These are phyloP conservation scores for Medicago lupulina DNA, from an alignment of 306 rosid species.

Conservation along the genomic window DNA sequence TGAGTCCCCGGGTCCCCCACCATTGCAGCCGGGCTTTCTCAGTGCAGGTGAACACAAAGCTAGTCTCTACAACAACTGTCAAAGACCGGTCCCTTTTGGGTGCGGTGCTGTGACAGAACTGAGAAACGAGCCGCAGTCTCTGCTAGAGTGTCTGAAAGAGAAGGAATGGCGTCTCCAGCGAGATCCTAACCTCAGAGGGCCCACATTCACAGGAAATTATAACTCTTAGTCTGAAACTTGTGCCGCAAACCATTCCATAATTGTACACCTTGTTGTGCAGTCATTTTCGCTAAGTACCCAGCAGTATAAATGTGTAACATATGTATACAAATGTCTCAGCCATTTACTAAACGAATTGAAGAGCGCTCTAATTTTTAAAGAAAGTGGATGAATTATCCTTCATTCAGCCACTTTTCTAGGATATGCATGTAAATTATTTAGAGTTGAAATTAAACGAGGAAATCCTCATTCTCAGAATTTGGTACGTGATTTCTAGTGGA, in stretches of 20 bases:
- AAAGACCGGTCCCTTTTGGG: conserved; percentile 62
- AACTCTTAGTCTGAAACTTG: conserved; percentile 12
- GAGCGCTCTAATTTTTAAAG: conserved; percentile 25
- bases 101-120: conserved; percentile 68
- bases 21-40: conserved; percentile 58
- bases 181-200: conserved; percentile 63
- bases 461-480: conserved; percentile 16
- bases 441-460: conserved; percentile 10
- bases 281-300: conserved; percentile 1
- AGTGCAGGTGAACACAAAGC: conserved; percentile 54
- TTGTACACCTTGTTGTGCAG: conserved; percentile 33
- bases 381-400: conserved; percentile 37
- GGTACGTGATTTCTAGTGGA: not conserved
- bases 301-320: conserved; percentile 31
- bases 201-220: conserved; percentile 72
- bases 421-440: conserved; percentile 31
- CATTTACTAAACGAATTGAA: conserved; percentile 35
- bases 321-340: conserved; percentile 46
- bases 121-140: conserved; percentile 71
- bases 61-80: conserved; percentile 58
- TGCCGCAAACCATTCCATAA: conserved; percentile 9
- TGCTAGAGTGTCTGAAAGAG: conserved; percentile 75
- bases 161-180: conserved; percentile 73
- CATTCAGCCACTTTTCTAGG: conserved; percentile 16
- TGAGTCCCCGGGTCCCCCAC: conserved; percentile 60